Evolutionary conservation across 176 grass and related monocot genomes (phyloP).

Genomic region (Cenchrus americanus): DNA sequence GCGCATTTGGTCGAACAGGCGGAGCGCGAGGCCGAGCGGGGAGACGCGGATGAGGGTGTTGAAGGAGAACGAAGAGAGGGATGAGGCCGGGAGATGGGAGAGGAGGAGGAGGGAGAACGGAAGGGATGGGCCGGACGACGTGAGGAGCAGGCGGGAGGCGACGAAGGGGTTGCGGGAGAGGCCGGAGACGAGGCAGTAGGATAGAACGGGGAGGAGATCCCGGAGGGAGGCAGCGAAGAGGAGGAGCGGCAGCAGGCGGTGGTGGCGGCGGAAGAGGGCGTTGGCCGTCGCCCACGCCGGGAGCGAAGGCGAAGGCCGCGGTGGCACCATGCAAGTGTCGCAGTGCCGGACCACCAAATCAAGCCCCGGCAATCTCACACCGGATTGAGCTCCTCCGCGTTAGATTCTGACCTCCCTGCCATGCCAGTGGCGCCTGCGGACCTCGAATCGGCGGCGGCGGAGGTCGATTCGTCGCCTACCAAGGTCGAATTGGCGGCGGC

Average conservation of each 20-base stretch:
- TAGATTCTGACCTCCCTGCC: no score
- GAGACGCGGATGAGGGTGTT: conserved; percentile 70
- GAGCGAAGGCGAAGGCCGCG: neutral
- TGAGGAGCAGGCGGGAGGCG: conserved; percentile 46
- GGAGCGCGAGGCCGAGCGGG: conserved; percentile 31
- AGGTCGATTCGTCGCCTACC: no score
- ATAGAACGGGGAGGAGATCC: conserved; percentile 38
- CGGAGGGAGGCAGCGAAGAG: conserved; percentile 16
- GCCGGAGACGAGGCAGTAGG: conserved; percentile 64
- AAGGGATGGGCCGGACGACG: conserved; percentile 31
- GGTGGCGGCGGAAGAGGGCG: conserved; percentile 56
- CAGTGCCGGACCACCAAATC: no score
- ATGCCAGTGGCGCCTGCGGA: no score
- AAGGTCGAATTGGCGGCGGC: no score
- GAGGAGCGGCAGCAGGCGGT: conserved; percentile 45
- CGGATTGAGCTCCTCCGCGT: no score
- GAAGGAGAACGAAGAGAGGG: conserved; percentile 55
- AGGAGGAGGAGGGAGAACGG: conserved; percentile 45
- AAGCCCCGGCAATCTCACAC: no score
- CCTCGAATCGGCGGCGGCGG: no score
- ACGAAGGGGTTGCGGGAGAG: conserved; percentile 66
- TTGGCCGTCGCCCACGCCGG: conserved; percentile 54
- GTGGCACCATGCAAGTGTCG: conserved; percentile 15
- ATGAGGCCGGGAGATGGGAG: conserved; percentile 40
- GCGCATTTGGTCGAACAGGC: conserved; percentile 61